Evolutionary conservation across 495 filamentous ascomycete species (phyloP).

Genomic region (Hypoxylon fuscum): DNA sequence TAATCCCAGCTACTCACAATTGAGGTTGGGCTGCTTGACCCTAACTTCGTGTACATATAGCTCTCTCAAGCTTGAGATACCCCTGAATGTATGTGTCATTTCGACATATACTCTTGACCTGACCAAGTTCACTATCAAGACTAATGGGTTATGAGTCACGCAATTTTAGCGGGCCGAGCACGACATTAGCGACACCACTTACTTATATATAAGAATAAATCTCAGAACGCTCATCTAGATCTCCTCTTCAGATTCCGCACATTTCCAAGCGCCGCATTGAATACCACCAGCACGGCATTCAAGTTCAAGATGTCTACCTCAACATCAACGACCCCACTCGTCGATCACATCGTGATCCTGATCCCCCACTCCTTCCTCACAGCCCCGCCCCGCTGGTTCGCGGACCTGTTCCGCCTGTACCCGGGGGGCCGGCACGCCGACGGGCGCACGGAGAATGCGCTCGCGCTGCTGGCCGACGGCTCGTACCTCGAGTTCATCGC

Average conservation of each 20-base stretch:
- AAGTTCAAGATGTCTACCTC: constrained; percentile 10
- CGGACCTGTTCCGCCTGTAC: constrained; percentile 61
- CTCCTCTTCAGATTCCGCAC: not conserved
- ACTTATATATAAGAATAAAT: no score
- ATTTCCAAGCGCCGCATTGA: not conserved
- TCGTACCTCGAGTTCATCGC: constrained; percentile 68
- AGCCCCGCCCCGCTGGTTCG: constrained; percentile 57
- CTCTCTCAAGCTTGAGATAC: constrained; percentile 9
- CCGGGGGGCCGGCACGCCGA: constrained; percentile 63
- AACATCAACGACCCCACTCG: constrained; percentile 31
- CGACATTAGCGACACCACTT: constrained; percentile 20
- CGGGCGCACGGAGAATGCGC: constrained; percentile 63
- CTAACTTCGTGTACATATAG: not conserved
- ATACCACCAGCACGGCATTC: not conserved
- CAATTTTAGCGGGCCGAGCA: constrained; percentile 28
- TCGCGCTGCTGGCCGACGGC: constrained; percentile 65
- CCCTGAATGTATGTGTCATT: constrained; percentile 3
- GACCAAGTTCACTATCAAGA: not conserved
- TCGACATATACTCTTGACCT: not conserved
- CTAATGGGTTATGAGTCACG: constrained; percentile 32
- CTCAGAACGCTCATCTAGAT: not conserved
- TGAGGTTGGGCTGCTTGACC: constrained; percentile 10
- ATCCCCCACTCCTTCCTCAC: constrained; percentile 54
- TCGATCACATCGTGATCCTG: constrained; percentile 69
- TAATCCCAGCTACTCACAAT: constrained; percentile 22